Percentiles rank a stretch among this genome's conserved stretches.
Conservation (phyloP, 1,139 yeast genomes). For the Williopsis jadinii region DNA sequence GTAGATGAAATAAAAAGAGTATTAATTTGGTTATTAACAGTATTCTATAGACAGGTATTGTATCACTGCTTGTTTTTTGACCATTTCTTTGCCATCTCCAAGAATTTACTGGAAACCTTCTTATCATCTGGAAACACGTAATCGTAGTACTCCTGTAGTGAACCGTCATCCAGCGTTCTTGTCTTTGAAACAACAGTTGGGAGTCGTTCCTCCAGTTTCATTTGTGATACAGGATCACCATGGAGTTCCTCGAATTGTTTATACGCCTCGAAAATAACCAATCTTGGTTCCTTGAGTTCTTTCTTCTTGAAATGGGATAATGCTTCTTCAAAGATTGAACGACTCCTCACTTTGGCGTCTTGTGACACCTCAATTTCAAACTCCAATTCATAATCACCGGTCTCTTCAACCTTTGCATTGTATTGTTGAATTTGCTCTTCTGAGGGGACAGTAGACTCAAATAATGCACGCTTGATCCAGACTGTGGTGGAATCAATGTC, state of each 20-base stretch:
- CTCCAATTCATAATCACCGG: constrained; percentile 41
- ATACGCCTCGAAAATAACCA: constrained; percentile 56
- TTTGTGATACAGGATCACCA: constrained; percentile 41
- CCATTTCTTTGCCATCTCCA: constrained; percentile 65
- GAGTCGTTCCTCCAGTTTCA: constrained; percentile 36
- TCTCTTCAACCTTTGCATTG: constrained; percentile 25
- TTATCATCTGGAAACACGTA: constrained; percentile 64
- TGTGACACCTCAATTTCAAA: constrained; percentile 44
- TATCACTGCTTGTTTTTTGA: constrained; percentile 13
- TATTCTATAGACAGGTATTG: background rate
- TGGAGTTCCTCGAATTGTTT: constrained; percentile 56
- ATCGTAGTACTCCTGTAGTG: constrained; percentile 50
- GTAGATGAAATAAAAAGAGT: background rate
- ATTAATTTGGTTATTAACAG: background rate
- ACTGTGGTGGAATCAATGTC: constrained; percentile 33
- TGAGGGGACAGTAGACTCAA: constrained; percentile 65
- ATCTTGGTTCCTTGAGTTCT: constrained; percentile 38
- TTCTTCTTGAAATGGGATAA: constrained; percentile 35
- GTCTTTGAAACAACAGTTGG: constrained; percentile 53
- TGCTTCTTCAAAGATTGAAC: constrained; percentile 54
- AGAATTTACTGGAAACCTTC: constrained; percentile 39
- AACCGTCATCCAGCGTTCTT: constrained; percentile 36
- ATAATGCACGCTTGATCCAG: constrained; percentile 68
- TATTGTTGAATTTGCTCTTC: constrained; percentile 39
- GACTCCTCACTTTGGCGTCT: constrained; percentile 42